Percentiles rank a stretch among this genome's conserved stretches.
Conservation (phyloP, 495 filamentous ascomycete species). For the Acidomyces sp. region DNA sequence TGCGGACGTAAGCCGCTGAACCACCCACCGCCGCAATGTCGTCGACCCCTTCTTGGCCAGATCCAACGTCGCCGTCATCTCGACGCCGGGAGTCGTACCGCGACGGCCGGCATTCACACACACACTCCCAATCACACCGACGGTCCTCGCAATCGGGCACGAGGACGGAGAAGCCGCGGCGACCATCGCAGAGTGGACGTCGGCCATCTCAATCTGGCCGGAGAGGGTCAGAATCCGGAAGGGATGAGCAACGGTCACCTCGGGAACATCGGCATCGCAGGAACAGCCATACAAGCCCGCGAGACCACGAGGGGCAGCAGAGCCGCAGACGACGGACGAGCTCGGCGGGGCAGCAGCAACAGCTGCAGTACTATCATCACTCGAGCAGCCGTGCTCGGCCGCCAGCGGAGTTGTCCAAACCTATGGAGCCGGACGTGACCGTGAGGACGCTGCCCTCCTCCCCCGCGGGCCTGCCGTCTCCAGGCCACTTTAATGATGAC, state of each 20-base stretch:
- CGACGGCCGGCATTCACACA: not conserved
- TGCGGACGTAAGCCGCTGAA: not conserved
- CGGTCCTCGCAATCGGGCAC: not conserved
- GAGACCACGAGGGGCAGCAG: not conserved
- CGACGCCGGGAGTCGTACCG: not conserved
- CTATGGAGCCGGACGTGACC: constrained; percentile 1
- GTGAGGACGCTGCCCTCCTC: not conserved
- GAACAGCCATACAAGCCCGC: constrained; percentile 1
- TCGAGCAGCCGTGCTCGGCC: not conserved
- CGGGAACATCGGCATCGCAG: not conserved
- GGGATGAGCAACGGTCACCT: not conserved
- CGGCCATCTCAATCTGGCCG: constrained; percentile 4
- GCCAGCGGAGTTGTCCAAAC: constrained; percentile 4
- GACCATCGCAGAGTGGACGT: constrained; percentile 1
- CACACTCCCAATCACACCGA: too few species aligned
- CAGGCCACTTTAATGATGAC: constrained; percentile 19
- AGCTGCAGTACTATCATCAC: too few species aligned
- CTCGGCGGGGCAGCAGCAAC: constrained; percentile 9
- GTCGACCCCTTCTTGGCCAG: not conserved
- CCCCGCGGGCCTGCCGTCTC: constrained; percentile 19
- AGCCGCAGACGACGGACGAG: constrained; percentile 7
- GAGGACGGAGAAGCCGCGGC: not conserved
- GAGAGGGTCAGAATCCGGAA: too few species aligned
- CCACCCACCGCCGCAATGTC: constrained; percentile 1
- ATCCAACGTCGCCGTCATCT: not conserved